Conservation (phyloP, 2,329 filamentous ascomycete species). For the Tolypocladium ophioglossoides region DNA sequence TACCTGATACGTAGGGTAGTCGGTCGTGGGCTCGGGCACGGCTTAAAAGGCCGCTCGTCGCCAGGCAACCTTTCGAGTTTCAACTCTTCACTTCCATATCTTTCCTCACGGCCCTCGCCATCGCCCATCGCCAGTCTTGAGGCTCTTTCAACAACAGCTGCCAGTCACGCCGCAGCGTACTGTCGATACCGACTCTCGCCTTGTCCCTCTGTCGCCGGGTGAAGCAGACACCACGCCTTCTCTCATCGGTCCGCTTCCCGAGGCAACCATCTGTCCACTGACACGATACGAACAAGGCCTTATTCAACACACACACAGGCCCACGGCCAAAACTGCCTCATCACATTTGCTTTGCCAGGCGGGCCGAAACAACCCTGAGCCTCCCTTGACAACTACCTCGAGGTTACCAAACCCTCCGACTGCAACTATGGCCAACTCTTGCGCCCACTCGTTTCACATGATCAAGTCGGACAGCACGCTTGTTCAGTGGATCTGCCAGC, state of each 20-base stretch:
- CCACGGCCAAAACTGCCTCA: too few relatives aligned
- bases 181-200: background rate
- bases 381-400: background rate
- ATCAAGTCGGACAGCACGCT: conserved; percentile 57
- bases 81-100: background rate
- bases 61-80: conserved; percentile 6
- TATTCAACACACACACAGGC: too few relatives aligned
- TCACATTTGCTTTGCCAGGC: too few relatives aligned
- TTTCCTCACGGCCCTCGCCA: background rate
- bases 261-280: background rate
- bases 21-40: background rate
- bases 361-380: background rate
- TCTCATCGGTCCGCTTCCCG: background rate
- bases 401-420: background rate
- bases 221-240: background rate
- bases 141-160: background rate
- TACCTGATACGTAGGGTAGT: background rate
- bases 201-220: too few relatives aligned
- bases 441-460: conserved; percentile 52
- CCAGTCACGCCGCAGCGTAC: background rate
- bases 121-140: background rate
- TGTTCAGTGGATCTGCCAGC: conserved; percentile 54
- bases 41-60: background rate
- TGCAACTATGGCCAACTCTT: conserved; percentile 39
- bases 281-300: background rate